A percentile compares a stretch with the other conserved stretches of the same genome.
phyloP scores from a whole-genome alignment of 129 eudicot species.

The Saussurea involucrata region DNA sequence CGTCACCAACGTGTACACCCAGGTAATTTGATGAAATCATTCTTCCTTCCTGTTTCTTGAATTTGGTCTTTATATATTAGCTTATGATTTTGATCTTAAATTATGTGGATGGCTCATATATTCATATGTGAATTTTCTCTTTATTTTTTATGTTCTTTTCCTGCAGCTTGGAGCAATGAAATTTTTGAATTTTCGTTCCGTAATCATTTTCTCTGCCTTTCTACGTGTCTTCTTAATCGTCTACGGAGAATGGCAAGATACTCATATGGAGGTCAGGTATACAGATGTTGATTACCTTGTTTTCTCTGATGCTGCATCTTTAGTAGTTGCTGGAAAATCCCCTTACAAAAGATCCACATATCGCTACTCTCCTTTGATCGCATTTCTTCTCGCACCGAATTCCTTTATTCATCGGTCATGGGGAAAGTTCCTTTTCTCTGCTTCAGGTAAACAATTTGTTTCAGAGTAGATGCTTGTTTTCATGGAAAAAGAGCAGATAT shows the following conservation, averaged over 20 bases:
- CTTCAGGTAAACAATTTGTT: conserved; percentile 49
- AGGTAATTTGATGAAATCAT: conserved; percentile 14
- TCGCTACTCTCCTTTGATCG: conserved; percentile 90
- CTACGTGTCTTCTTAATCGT: conserved; percentile 59
- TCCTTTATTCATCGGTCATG: conserved; percentile 70
- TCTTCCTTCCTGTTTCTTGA: background rate
- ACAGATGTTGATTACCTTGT: conserved; percentile 93
- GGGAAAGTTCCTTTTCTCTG: conserved; percentile 88
- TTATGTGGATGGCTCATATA: background rate
- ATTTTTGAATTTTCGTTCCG: conserved; percentile 37
- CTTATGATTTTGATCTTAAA: background rate
- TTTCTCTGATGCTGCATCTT: conserved; percentile 90
- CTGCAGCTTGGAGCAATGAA: conserved; percentile 36
- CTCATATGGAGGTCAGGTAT: conserved; percentile 97
- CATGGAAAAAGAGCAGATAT: background rate
- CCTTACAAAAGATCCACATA: conserved; percentile 91
- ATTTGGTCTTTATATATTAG: background rate
- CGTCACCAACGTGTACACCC: conserved; percentile 3
- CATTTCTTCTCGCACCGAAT: conserved; percentile 81
- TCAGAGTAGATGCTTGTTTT: background rate
- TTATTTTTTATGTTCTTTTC: conserved; percentile 3
- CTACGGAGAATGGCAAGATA: conserved; percentile 97
- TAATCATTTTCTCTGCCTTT: conserved; percentile 64
- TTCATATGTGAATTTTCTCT: too few relatives aligned
- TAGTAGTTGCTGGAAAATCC: conserved; percentile 77